Evolutionary conservation across 2,329 filamentous ascomycete species (phyloP).

Genomic region (Venturia oleaginea): DNA sequence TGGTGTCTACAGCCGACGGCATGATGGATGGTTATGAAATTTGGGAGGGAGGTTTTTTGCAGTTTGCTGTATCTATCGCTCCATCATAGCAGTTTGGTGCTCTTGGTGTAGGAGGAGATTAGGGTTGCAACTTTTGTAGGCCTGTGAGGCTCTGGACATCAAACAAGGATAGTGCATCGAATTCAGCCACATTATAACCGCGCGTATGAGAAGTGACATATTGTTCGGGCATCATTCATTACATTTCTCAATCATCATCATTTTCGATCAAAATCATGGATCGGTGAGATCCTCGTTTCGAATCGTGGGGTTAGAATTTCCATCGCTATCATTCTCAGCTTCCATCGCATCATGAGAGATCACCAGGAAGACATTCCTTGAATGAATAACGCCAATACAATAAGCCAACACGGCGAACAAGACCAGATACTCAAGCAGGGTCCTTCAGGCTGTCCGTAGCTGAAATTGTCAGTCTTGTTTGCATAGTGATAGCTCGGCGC

Average conservation of each 20-base stretch:
- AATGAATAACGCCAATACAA: not conserved
- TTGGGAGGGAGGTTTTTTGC: not conserved
- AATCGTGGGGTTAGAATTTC: not conserved
- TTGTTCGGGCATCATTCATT: not conserved
- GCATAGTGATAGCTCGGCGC: not conserved
- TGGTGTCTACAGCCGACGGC: constrained; percentile 18
- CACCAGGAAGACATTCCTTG: not conserved
- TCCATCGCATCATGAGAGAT: not conserved
- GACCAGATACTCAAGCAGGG: constrained; percentile 14
- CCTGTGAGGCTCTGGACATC: not conserved
- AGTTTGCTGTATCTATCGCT: not conserved
- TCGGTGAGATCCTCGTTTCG: not conserved
- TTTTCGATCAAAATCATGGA: not conserved
- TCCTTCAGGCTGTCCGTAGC: constrained; percentile 16
- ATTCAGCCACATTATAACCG: not conserved
- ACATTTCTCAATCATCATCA: not conserved
- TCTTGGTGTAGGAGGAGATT: not conserved
- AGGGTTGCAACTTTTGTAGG: not conserved
- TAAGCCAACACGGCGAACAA: not conserved
- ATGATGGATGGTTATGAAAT: not conserved
- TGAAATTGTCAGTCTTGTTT: not conserved
- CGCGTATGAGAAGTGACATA: not conserved
- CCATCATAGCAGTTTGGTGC: not conserved
- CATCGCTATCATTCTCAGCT: not conserved
- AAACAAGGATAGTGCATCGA: not conserved